phyloP scores from a whole-genome alignment of 352 stramenopile species.

The Globisporangium viniferum region DNA sequence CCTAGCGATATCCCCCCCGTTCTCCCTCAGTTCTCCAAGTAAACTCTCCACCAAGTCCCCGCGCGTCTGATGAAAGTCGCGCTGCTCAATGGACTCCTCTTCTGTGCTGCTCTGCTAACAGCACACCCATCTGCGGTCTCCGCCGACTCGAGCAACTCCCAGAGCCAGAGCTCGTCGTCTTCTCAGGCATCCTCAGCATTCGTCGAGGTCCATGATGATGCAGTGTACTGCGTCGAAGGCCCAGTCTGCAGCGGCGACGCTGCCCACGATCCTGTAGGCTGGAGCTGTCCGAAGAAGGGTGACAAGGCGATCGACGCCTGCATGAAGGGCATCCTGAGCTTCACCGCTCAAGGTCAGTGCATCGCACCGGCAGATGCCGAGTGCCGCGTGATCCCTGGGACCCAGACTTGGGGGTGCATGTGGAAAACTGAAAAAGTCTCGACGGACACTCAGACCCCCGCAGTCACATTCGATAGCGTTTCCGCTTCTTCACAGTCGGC shows the following conservation, averaged over 20 bases:
- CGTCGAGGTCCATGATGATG: constrained; percentile 21
- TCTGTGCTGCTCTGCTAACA: constrained; percentile 14
- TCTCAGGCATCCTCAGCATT: constrained; percentile 1
- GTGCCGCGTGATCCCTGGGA: constrained; percentile 10
- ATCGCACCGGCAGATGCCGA: constrained; percentile 23
- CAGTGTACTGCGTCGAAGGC: constrained; percentile 37
- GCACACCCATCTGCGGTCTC: constrained; percentile 23
- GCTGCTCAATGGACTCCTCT: constrained; percentile 7
- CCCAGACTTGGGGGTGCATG: constrained; percentile 7
- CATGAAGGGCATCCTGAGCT: constrained; percentile 23
- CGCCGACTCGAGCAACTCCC: constrained; percentile 5
- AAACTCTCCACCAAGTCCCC: not conserved
- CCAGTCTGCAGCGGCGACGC: constrained; percentile 31
- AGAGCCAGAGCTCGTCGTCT: constrained; percentile 21
- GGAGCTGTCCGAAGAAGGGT: constrained; percentile 27
- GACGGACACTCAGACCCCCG: not conserved
- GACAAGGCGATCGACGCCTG: constrained; percentile 30
- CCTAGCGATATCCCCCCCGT: constrained; percentile 28
- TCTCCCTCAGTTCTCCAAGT: constrained; percentile 9
- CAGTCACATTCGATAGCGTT: not conserved
- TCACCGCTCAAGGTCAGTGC: constrained; percentile 18
- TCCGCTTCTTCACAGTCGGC: not conserved
- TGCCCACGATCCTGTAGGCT: constrained; percentile 19
- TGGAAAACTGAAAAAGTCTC: constrained; percentile 1
- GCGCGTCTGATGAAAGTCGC: constrained; percentile 8